A percentile compares a stretch with the other conserved stretches of the same genome.
Conservation (phyloP, 202 grass and related monocot genomes). For the Musa balbisiana region DNA sequence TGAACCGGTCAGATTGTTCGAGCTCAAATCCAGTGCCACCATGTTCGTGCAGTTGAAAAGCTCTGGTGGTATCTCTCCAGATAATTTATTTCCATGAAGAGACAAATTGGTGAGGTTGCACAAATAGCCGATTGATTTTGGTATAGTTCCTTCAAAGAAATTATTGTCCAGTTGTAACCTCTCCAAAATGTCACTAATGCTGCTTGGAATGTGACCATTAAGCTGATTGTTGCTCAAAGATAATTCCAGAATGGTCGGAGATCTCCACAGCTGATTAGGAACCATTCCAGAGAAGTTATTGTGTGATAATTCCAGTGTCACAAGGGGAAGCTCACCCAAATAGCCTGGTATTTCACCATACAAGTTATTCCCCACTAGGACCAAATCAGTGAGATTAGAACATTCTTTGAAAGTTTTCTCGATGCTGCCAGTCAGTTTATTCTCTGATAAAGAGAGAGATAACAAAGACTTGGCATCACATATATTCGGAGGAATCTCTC, state of each 20-base stretch:
- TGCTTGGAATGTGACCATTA: constrained; percentile 50
- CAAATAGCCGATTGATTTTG: constrained; percentile 51
- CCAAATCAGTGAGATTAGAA: constrained; percentile 64
- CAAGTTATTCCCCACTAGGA: constrained; percentile 68
- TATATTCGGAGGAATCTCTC: constrained; percentile 49
- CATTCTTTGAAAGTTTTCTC: constrained; percentile 55
- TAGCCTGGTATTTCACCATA: constrained; percentile 73
- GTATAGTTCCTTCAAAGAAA: constrained; percentile 63
- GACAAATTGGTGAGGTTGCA: constrained; percentile 82
- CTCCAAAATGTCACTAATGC: constrained; percentile 55
- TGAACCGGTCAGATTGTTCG: constrained; percentile 57
- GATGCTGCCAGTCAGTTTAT: constrained; percentile 64
- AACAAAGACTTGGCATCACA: constrained; percentile 57
- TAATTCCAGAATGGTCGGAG: constrained; percentile 63
- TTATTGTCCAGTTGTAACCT: constrained; percentile 76
- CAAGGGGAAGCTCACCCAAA: constrained; percentile 62
- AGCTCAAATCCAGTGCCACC: constrained; percentile 70
- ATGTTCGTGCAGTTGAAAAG: constrained; percentile 86
- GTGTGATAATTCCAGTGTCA: constrained; percentile 61
- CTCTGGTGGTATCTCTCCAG: constrained; percentile 66
- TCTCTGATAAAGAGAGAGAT: constrained; percentile 54
- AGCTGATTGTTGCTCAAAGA: constrained; percentile 68
- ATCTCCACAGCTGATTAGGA: constrained; percentile 55
- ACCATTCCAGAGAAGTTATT: constrained; percentile 74
- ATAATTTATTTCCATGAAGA: constrained; percentile 69